Evolutionary conservation across 371 early-diverging fungal genomes (phyloP).

Genomic region (Batrachochytrium dendrobatidis): DNA sequence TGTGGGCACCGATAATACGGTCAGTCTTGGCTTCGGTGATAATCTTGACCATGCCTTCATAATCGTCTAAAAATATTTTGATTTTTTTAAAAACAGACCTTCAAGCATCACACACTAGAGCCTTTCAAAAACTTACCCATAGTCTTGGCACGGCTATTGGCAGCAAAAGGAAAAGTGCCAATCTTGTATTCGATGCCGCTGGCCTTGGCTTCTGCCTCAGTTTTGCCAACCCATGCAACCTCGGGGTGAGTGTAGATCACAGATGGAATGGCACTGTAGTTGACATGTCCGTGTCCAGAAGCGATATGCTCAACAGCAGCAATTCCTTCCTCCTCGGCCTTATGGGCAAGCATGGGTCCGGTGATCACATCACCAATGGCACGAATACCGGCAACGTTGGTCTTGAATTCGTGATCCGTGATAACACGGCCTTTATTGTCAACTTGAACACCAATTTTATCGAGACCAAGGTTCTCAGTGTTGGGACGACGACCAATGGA

Average conservation of each 20-base stretch:
- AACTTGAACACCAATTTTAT: constrained; percentile 79
- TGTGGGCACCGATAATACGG: constrained; percentile 92
- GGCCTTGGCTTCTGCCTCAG: constrained; percentile 86
- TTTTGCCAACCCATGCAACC: constrained; percentile 98
- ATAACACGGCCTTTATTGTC: constrained; percentile 87
- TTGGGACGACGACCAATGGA: constrained; percentile 93
- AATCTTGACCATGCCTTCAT: constrained; percentile 92
- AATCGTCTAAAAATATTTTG: constrained; percentile 60
- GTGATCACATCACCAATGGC: constrained; percentile 96
- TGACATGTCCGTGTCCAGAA: constrained; percentile 92
- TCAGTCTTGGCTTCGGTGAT: constrained; percentile 93
- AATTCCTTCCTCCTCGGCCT: constrained; percentile 98
- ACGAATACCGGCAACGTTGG: constrained; percentile 74
- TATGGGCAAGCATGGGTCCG: constrained; percentile 98
- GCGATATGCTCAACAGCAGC: constrained; percentile 91
- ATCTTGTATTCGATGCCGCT: constrained; percentile 76
- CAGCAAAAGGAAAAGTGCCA: constrained; percentile 91
- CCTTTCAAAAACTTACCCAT: constrained; percentile 49
- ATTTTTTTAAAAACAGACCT: too few relatives aligned
- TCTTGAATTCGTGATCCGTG: constrained; percentile 83
- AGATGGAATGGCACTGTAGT: constrained; percentile 95
- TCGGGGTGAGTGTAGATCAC: constrained; percentile 97
- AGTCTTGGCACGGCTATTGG: constrained; percentile 97
- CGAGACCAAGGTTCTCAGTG: constrained; percentile 87
- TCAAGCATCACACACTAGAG: not conserved